A percentile compares a stretch with the other conserved stretches of the same genome.
phyloP scores from a whole-genome alignment of 768 basidiomycete species.

The Mycena maculata region DNA sequence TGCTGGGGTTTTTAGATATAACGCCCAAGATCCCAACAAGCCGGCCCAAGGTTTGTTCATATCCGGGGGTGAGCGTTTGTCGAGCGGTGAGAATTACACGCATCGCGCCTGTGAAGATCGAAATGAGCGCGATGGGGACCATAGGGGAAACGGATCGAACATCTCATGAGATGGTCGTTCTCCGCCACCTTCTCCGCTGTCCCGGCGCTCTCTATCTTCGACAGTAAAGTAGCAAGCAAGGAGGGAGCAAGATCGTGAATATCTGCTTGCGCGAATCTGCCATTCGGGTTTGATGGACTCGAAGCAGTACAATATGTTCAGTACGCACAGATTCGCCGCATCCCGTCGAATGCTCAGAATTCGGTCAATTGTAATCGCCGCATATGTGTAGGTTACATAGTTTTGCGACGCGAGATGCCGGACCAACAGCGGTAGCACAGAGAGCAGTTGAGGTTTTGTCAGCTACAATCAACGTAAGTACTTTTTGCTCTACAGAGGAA shows the following conservation, averaged over 20 bases:
- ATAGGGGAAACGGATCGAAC: constrained; percentile 44
- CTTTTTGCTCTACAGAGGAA: not conserved
- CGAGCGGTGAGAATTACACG: constrained; percentile 92
- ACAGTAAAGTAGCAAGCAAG: constrained; percentile 77
- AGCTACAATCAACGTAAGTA: constrained; percentile 58
- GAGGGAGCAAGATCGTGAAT: constrained; percentile 84
- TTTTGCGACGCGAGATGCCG: constrained; percentile 85
- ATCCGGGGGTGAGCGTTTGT: constrained; percentile 76
- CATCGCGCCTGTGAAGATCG: constrained; percentile 81
- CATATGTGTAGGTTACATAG: constrained; percentile 95
- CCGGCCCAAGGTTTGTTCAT: constrained; percentile 72
- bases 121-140: constrained; percentile 16
- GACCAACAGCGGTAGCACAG: constrained; percentile 88
- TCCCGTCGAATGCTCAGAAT: constrained; percentile 91
- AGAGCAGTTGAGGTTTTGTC: constrained; percentile 92
- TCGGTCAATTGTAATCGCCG: constrained; percentile 97
- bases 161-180: constrained; percentile 98
- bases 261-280: constrained; percentile 89
- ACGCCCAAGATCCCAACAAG: constrained; percentile 87
- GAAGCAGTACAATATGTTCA: not conserved
- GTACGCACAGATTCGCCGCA: constrained; percentile 74
- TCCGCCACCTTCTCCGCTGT: constrained; percentile 95
- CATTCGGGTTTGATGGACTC: not conserved
- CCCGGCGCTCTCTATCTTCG: constrained; percentile 80
- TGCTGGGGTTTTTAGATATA: constrained; percentile 96